These are phyloP conservation scores for Aspergillus fijiensis DNA, from an alignment of 2,329 filamentous ascomycete species.

Conservation along the genomic window DNA sequence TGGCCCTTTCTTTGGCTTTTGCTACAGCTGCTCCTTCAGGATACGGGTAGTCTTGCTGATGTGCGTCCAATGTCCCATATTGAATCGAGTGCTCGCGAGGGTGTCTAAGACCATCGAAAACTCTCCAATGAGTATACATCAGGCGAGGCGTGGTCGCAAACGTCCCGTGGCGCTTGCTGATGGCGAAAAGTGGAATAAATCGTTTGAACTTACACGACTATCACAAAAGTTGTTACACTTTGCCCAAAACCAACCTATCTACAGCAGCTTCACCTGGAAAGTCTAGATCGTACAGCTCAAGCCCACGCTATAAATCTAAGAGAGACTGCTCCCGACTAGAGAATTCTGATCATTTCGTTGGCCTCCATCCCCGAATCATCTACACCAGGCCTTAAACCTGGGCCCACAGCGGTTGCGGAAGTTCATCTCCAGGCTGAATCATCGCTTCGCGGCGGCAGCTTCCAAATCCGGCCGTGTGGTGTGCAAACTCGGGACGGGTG, in stretches of 20 bases:
- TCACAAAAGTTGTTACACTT: neutral
- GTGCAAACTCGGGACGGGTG: constrained; percentile 27
- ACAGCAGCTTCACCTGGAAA: neutral
- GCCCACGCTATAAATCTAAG: neutral
- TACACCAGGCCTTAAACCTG: constrained; percentile 29
- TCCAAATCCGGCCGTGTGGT: constrained; percentile 18
- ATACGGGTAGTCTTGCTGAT: too few relatives aligned
- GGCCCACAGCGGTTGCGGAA: constrained; percentile 40
- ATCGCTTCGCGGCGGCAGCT: constrained; percentile 29
- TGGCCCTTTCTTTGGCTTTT: too few relatives aligned
- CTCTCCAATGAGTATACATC: neutral
- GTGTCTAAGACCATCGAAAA: too few relatives aligned
- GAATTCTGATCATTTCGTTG: too few relatives aligned
- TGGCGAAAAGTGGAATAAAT: neutral
- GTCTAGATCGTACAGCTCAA: neutral
- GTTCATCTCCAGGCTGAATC: constrained; percentile 37
- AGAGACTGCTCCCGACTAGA: too few relatives aligned
- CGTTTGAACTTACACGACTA: neutral
- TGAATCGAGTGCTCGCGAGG: too few relatives aligned
- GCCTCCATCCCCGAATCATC: too few relatives aligned
- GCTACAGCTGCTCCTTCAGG: too few relatives aligned
- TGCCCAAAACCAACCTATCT: neutral
- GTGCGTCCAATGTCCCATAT: too few relatives aligned
- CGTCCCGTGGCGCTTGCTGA: neutral
- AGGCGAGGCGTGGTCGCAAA: neutral